Base-by-base conservation (phyloP, 2,329 filamentous ascomycete genomes). In the Curvularia sp. region DNA sequence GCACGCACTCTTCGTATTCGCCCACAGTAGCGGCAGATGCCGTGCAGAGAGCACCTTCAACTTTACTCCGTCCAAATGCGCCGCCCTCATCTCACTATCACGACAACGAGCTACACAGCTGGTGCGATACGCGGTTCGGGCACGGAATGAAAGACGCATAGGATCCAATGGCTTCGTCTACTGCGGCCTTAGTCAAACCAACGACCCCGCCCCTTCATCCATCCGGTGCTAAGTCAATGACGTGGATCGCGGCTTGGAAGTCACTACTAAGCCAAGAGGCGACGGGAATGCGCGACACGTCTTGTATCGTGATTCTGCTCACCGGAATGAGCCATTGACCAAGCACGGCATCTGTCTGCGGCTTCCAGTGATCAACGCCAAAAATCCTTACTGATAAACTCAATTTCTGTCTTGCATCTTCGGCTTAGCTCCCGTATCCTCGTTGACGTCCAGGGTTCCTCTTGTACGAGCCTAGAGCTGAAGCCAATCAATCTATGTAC, bases 211-310 rank as follows among this genome's bases (percentile, higher is more conserved):
- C 21, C 47, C 36, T 28, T 55, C 25, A 41, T 39, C 30, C 54
- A 34, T 56, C 47, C 53, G 38, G 43, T 27, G 32, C 13, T 10
- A 38, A 23, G 6, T 57, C 27, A 27, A 68, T 69, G 65, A 69
- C 67, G 67, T 65, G 46, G 25, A 19, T 47, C 34, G 46, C 25
- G 30, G 53, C 59, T 63, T 62, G 56, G 63, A 46, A 56, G 39
- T 50, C 30, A 36, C 49, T 55, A 30, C 21, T 32, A 34, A 49
- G 61, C 63, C 63, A 70, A 69, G 64, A 57, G 49, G 52, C 55
- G 55, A 58, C 53, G 51, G 58, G 59, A 67, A 62, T 63, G 64
- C 54, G 55, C 45, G 42, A 57, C 23, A 12, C 32, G 41, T 54
- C 59, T 48, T 52, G 59, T 45, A 48, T 27, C 41, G 23, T 43